These are phyloP conservation scores for Penicillium robsamsonii DNA, from an alignment of 495 filamentous ascomycete genomes.

Conservation along the genomic window DNA sequence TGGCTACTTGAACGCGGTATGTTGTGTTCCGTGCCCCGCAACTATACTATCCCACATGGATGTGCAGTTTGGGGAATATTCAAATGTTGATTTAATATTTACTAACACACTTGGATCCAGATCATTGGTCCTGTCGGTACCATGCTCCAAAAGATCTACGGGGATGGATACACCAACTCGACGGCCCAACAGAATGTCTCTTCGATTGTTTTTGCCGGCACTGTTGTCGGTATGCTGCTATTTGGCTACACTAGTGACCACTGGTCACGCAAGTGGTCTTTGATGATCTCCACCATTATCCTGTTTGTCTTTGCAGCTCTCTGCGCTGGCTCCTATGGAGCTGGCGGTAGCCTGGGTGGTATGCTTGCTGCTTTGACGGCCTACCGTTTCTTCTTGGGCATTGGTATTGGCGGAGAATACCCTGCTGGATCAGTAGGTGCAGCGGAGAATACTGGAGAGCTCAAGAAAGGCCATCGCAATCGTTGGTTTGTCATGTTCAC, in stretches of 20 bases:
- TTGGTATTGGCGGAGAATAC: constrained; percentile 73
- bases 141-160: constrained; percentile 63
- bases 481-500: constrained; percentile 93
- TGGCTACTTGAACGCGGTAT: constrained; percentile 81
- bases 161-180: constrained; percentile 59
- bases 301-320: constrained; percentile 84
- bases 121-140: constrained; percentile 83
- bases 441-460: constrained; percentile 79
- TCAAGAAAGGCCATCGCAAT: constrained; percentile 76
- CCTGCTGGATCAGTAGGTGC: constrained; percentile 83
- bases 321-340: constrained; percentile 69
- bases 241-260: constrained; percentile 83
- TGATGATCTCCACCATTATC: constrained; percentile 77
- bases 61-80: background rate
- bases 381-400: constrained; percentile 77
- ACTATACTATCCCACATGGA: constrained; percentile 4
- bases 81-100: background rate
- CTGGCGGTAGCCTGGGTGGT: constrained; percentile 57
- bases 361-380: constrained; percentile 81
- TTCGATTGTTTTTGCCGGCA: constrained; percentile 84
- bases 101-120: constrained; percentile 35
- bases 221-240: constrained; percentile 76
- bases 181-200: constrained; percentile 66
- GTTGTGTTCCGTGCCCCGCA: constrained; percentile 2
- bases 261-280: constrained; percentile 77